Conservation (phyloP, 208 protist genomes). For the Trypanosoma conorhini region DNA sequence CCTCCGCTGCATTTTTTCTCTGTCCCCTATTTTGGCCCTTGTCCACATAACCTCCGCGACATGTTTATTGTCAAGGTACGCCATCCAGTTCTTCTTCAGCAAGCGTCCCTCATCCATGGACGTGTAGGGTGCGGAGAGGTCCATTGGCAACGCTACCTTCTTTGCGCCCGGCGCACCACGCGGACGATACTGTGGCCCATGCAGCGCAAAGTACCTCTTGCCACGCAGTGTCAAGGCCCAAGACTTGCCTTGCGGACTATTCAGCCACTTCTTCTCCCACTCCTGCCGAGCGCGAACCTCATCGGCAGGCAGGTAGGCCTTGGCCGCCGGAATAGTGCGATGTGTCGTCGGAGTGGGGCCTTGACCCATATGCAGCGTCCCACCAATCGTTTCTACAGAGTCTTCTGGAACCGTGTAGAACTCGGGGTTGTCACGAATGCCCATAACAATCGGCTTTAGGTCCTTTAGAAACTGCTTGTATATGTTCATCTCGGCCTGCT, state of each 20-base stretch:
- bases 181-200: slow-evolving; percentile 67
- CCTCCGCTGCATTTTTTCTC: slow-evolving; percentile 71
- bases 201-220: slow-evolving; percentile 81
- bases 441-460: slow-evolving; percentile 87
- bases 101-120: slow-evolving; percentile 89
- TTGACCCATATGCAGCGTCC: slow-evolving; percentile 42
- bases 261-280: slow-evolving; percentile 77
- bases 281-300: slow-evolving; percentile 62
- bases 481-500: slow-evolving; percentile 83
- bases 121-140: slow-evolving; percentile 85
- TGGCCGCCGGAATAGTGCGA: slow-evolving; percentile 86
- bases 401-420: slow-evolving; percentile 89
- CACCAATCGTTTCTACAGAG: slow-evolving; percentile 69
- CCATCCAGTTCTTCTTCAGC: slow-evolving; percentile 87
- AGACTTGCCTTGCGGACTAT: slow-evolving; percentile 47
- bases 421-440: slow-evolving; percentile 92
- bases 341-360: slow-evolving; percentile 21
- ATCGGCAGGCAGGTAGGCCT: slow-evolving; percentile 68
- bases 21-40: slow-evolving; percentile 70
- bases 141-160: slow-evolving; percentile 60
- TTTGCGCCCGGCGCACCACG: slow-evolving; percentile 86
- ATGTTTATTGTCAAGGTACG: slow-evolving; percentile 92
- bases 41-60: slow-evolving; percentile 91
- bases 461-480: slow-evolving; percentile 92
- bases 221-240: slow-evolving; percentile 77